Base-by-base conservation (phyloP, 768 basidiomycete genomes). In the Peribolospora kevripleyi region DNA sequence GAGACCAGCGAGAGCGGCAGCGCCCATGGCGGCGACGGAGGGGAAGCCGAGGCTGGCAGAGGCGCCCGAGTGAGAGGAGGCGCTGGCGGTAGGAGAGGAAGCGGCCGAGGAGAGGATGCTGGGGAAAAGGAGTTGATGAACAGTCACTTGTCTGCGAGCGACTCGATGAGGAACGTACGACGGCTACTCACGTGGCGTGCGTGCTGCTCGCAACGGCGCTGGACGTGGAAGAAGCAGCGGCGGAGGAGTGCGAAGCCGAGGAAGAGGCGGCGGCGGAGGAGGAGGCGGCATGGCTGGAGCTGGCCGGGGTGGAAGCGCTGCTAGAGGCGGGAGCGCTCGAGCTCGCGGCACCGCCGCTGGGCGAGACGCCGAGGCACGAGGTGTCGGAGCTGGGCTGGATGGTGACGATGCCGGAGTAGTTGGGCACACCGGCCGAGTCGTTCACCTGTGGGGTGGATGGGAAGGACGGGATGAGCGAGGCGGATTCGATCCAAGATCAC, bases 391-490 rank as follows among this genome's bases (percentile, higher is more conserved):
- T 65, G 14, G 56, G 50, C 55, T 63, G 61, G 59, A 68, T 50
- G n/a, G 57, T 58, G 45, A 58, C 54, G 7, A 48, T 46, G 8
- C 54, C 57, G 1, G 65, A 62, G 58, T 63, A 63, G 43, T 60
- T 59, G 51, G 58, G 63, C 7, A 55, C 51, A 36, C 66, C 68
- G 36, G 56, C 54, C 4, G 61, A 55, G 59, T 67, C 68, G 51
- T 64, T 61, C 13, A 63, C 40, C 48, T 52, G 53, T 39, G 60
- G 51, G 46, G 60, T 60, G 54, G 61, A 50, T 11, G 46, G 40
- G 14, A 61, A 61, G n/a, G 61, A 61, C 5, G 56, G 53, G 25
- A 56, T 46, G 40, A 64, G 52, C 56, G 60, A 54, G 45, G 57
- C 61, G 43, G 11, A 57, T 61, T 59, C 60, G 42, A 59, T 58